Percentiles rank a stretch among this genome's conserved stretches.
phyloP scores from a whole-genome alignment of 805 yeast genomes.

The Candida qinlingensis region DNA sequence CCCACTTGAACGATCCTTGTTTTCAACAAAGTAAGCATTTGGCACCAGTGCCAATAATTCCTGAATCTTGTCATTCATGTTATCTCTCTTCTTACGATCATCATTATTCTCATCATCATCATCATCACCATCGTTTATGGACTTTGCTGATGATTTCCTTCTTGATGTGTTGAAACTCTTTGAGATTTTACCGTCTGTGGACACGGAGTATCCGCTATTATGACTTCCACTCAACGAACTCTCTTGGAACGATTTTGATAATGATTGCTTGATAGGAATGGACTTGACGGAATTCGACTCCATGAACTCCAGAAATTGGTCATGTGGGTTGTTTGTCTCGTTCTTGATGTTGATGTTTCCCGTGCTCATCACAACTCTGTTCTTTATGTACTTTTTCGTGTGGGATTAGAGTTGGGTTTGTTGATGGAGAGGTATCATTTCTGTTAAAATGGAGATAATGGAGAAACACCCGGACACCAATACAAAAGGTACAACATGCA shows the following conservation, averaged over 20 bases:
- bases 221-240: constrained; percentile 1
- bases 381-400: not conserved
- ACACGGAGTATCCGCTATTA: constrained; percentile 6
- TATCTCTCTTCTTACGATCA: constrained; percentile 48
- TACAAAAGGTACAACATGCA: too few species aligned
- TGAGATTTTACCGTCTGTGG: constrained; percentile 18
- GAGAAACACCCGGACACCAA: not conserved
- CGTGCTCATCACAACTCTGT: not conserved
- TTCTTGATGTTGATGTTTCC: constrained; percentile 6
- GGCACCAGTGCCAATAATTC: constrained; percentile 44
- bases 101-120: constrained; percentile 27
- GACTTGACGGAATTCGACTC: constrained; percentile 10
- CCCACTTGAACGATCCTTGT: constrained; percentile 45
- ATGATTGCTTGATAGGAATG: constrained; percentile 23
- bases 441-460: not conserved
- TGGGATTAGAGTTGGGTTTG: not conserved
- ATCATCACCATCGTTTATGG: constrained; percentile 8
- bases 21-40: constrained; percentile 38
- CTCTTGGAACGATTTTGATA: constrained; percentile 22
- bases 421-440: not conserved
- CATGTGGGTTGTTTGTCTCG: constrained; percentile 3
- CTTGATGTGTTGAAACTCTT: constrained; percentile 13
- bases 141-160: constrained; percentile 15
- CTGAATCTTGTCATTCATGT: constrained; percentile 53
- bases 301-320: constrained; percentile 9